These are phyloP conservation scores for Eimeria zaria DNA, from an alignment of 169 alveolate genomes.

Conservation along the genomic window DNA sequence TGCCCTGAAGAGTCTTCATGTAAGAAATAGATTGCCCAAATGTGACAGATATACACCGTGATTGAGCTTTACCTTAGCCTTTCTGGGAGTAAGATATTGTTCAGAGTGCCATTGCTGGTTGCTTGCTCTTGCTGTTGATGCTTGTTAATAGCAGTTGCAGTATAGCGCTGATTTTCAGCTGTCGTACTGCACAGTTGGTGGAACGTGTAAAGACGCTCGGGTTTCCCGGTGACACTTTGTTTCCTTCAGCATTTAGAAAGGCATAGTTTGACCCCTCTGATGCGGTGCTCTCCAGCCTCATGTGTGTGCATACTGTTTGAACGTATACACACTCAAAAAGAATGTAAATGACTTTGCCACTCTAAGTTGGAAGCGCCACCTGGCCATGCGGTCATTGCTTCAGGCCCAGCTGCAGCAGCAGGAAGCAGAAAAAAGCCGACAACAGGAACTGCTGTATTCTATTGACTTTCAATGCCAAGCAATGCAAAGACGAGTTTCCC, in stretches of 20 bases:
- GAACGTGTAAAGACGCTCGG: background rate
- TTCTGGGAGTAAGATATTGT: background rate
- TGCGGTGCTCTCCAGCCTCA: background rate
- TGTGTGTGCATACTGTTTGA: background rate
- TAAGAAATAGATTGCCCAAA: background rate
- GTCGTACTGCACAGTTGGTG: background rate
- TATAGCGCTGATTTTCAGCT: background rate
- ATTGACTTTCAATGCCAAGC: constrained; percentile 96
- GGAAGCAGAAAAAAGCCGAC: constrained; percentile 95
- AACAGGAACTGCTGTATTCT: constrained; percentile 95
- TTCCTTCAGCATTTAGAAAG: background rate
- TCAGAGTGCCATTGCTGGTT: background rate
- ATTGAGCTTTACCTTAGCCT: too few species aligned
- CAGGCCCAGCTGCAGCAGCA: constrained; percentile 94
- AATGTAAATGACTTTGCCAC: background rate
- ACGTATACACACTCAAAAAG: background rate
- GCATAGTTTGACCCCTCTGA: background rate
- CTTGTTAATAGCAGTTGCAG: background rate
- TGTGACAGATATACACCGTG: background rate
- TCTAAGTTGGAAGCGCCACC: background rate
- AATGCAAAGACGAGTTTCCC: constrained; percentile 96
- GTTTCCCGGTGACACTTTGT: background rate
- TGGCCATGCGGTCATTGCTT: background rate
- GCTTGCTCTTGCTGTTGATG: background rate
- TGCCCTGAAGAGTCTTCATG: constrained; percentile 79